Conservation (phyloP, 345 rosid genomes). For the Brassica carinata region DNA sequence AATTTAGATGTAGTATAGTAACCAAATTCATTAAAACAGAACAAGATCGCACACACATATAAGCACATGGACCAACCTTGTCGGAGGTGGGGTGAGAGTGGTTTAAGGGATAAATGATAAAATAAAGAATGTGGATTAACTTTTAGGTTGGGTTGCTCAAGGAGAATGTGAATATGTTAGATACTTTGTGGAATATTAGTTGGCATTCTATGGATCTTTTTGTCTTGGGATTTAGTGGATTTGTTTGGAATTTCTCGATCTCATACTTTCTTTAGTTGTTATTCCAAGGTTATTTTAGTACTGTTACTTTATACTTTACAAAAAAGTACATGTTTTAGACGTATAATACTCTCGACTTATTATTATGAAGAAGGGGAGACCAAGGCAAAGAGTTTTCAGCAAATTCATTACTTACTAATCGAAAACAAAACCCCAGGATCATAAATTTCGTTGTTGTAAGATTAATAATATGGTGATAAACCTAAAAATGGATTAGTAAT, state of each 20-base stretch:
- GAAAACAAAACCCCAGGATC: not conserved
- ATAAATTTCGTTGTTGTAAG: not conserved
- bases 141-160: conserved; percentile 46
- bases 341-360: not conserved
- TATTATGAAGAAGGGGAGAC: not conserved
- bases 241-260: conserved; percentile 41
- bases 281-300: not conserved
- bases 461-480: not conserved
- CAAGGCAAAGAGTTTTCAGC: not conserved
- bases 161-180: conserved; percentile 40
- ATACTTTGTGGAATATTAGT: conserved; percentile 39
- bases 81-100: conserved; percentile 26
- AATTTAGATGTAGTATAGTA: not conserved
- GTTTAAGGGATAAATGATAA: conserved; percentile 20
- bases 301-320: not conserved
- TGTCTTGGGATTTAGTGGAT: conserved; percentile 58
- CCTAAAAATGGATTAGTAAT: not conserved
- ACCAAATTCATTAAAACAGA: not conserved
- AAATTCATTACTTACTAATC: not conserved
- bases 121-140: conserved; percentile 27
- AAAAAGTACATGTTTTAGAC: not conserved
- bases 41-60: conserved; percentile 6
- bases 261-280: conserved; percentile 6
- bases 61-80: conserved; percentile 37
- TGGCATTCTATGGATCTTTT: conserved; percentile 62